These are phyloP conservation scores for Paraglomus occultum DNA, from an alignment of 192 early-diverging fungal species.

Conservation along the genomic window DNA sequence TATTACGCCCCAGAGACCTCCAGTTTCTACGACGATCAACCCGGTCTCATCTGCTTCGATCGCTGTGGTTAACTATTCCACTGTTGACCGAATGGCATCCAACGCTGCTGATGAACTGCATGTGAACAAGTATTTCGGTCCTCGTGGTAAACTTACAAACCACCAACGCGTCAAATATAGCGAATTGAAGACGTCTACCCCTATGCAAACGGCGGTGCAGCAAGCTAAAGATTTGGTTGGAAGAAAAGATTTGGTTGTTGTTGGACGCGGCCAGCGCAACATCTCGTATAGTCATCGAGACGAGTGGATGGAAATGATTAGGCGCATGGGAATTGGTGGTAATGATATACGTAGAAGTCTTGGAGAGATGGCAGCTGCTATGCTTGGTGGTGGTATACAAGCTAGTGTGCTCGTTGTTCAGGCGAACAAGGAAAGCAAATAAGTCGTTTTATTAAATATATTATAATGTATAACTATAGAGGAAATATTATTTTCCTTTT, in stretches of 20 bases:
- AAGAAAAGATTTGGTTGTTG: constrained; percentile 48
- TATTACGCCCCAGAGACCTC: background rate
- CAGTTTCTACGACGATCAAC: constrained; percentile 22
- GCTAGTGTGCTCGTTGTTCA: constrained; percentile 25
- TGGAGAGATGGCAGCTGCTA: constrained; percentile 1
- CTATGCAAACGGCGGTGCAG: constrained; percentile 42
- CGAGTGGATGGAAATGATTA: constrained; percentile 22
- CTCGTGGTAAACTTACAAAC: constrained; percentile 15
- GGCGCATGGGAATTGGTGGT: constrained; percentile 4
- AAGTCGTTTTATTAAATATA: too few species aligned
- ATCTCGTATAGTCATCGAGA: constrained; percentile 9
- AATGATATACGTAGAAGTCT: constrained; percentile 19
- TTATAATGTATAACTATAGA: too few species aligned
- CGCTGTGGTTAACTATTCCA: constrained; percentile 11
- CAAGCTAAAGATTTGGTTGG: constrained; percentile 37
- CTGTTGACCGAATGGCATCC: constrained; percentile 16
- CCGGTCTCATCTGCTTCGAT: constrained; percentile 21
- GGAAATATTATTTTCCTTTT: too few species aligned
- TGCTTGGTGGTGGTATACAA: constrained; percentile 12
- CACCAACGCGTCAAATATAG: constrained; percentile 35
- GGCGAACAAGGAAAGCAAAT: background rate
- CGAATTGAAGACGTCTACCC: constrained; percentile 30
- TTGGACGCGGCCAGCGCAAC: constrained; percentile 38
- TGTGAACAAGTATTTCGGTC: constrained; percentile 4
- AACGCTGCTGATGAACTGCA: constrained; percentile 4